Conservation (phyloP, 768 basidiomycete species). For the Russula olivacea region DNA sequence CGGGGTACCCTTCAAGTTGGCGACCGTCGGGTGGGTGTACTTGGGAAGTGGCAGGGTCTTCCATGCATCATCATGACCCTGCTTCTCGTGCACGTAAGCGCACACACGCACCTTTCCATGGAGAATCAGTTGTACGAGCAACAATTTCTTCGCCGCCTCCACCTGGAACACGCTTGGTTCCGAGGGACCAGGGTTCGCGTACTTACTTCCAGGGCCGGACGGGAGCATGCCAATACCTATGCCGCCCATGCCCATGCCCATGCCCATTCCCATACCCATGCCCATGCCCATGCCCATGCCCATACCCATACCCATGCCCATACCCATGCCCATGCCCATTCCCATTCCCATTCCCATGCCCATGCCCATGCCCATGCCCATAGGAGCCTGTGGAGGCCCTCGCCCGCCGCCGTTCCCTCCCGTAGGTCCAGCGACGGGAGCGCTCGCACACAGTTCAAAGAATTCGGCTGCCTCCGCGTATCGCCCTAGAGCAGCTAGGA, state of each 20-base stretch:
- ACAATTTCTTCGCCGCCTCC: slow-evolving; percentile 81
- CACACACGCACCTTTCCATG: slow-evolving; percentile 57
- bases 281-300: slow-evolving; percentile 16
- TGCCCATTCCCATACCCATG: slow-evolving; percentile 3
- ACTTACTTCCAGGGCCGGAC: slow-evolving; percentile 12
- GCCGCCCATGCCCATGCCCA: slow-evolving; percentile 5
- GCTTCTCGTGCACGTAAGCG: not conserved
- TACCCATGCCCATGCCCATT: slow-evolving; percentile 1
- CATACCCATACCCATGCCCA: slow-evolving; percentile 1
- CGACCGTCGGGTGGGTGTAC: slow-evolving; percentile 57
- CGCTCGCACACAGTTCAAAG: slow-evolving; percentile 71
- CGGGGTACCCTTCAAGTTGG: slow-evolving; percentile 60
- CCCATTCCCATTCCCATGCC: slow-evolving; percentile 12
- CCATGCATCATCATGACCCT: not conserved
- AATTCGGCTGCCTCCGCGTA: slow-evolving; percentile 70
- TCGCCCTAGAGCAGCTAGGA: slow-evolving; percentile 51
- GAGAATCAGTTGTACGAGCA: slow-evolving; percentile 70
- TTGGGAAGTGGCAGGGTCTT: slow-evolving; percentile 55
- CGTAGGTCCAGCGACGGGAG: slow-evolving; percentile 27
- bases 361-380: slow-evolving; percentile 7
- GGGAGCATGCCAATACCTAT: slow-evolving; percentile 14
- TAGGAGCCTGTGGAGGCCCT: slow-evolving; percentile 11
- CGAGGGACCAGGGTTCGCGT: slow-evolving; percentile 28
- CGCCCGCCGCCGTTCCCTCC: not conserved
- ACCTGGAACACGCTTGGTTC: slow-evolving; percentile 63